Evolutionary conservation across 2,329 filamentous ascomycete genomes (phyloP).

Genomic region (Elsinoe ampelina): DNA sequence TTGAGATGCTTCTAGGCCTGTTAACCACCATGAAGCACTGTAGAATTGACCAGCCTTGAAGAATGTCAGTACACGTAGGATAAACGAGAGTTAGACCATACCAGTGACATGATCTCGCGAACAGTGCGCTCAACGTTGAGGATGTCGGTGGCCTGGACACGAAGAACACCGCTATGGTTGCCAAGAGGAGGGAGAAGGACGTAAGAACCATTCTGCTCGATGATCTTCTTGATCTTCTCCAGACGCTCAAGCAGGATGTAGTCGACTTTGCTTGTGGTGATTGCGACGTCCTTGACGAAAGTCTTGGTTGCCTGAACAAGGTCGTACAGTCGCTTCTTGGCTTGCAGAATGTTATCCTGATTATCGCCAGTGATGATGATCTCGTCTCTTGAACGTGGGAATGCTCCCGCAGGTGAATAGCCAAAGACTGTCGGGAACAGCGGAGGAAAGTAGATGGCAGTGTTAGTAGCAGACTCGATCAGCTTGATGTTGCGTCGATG

Average conservation of each 20-base stretch:
- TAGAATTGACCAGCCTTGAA: constrained; percentile 88
- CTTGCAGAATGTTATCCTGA: constrained; percentile 71
- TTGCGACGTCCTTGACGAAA: constrained; percentile 78
- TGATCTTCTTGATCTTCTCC: constrained; percentile 96
- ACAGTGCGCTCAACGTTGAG: constrained; percentile 91
- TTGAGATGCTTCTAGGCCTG: constrained; percentile 60
- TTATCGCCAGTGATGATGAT: constrained; percentile 92
- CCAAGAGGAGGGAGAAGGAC: constrained; percentile 85
- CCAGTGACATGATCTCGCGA: constrained; percentile 87
- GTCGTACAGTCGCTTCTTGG: constrained; percentile 86
- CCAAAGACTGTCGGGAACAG: constrained; percentile 87
- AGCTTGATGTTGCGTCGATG: constrained; percentile 96
- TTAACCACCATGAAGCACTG: constrained; percentile 90
- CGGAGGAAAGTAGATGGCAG: constrained; percentile 95
- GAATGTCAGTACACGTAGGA: constrained; percentile 16
- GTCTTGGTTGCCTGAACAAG: constrained; percentile 68
- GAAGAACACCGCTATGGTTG: constrained; percentile 71
- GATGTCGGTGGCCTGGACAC: constrained; percentile 87
- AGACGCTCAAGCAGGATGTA: constrained; percentile 82
- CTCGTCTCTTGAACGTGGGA: constrained; percentile 69
- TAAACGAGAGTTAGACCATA: constrained; percentile 37
- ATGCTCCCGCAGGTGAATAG: constrained; percentile 72
- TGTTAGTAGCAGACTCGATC: constrained; percentile 90
- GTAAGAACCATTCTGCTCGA: constrained; percentile 91
- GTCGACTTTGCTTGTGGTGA: constrained; percentile 88